Percentiles rank a stretch among this genome's conserved stretches.
These are phyloP conservation scores for Pseudognaphalium luteoalbum DNA, from an alignment of 129 eudicot genomes.

Conservation along the genomic window DNA sequence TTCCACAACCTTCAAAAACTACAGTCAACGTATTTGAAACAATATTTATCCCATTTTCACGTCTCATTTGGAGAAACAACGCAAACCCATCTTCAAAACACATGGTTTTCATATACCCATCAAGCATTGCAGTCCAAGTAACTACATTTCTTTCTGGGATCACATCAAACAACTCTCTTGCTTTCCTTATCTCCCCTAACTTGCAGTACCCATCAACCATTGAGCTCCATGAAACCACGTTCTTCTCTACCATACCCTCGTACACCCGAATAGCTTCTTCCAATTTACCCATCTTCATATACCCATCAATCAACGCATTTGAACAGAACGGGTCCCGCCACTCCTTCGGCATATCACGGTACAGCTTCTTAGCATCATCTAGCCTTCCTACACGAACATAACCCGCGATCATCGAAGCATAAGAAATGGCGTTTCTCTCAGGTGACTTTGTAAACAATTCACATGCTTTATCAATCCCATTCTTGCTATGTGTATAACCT, in stretches of 20 bases:
- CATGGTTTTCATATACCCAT: slow-evolving; percentile 59
- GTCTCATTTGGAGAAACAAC: slow-evolving; percentile 58
- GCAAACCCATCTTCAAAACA: slow-evolving; percentile 61
- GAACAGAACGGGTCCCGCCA: slow-evolving; percentile 72
- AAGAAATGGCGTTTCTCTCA: slow-evolving; percentile 54
- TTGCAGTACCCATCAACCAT: slow-evolving; percentile 85
- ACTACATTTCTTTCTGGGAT: slow-evolving; percentile 60
- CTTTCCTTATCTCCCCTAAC: slow-evolving; percentile 50
- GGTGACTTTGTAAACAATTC: slow-evolving; percentile 53
- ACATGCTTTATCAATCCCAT: slow-evolving; percentile 45
- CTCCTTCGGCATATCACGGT: slow-evolving; percentile 33
- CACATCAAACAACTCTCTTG: slow-evolving; percentile 56
- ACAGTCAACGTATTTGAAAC: slow-evolving; percentile 50
- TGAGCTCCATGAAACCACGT: slow-evolving; percentile 80
- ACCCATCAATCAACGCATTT: slow-evolving; percentile 66
- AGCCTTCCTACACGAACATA: slow-evolving; percentile 57
- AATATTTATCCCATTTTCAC: slow-evolving; percentile 38
- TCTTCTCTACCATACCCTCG: slow-evolving; percentile 56
- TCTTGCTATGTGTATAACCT: slow-evolving; percentile 44
- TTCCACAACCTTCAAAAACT: slow-evolving; percentile 69
- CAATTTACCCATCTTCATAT: slow-evolving; percentile 50
- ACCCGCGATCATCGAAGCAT: slow-evolving; percentile 64
- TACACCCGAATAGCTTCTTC: slow-evolving; percentile 56
- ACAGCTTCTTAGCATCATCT: slow-evolving; percentile 52
- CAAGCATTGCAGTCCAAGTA: slow-evolving; percentile 75